Evolutionary conservation across 2,329 filamentous ascomycete species (phyloP).

Genomic region (Salinomyces thailandicus): DNA sequence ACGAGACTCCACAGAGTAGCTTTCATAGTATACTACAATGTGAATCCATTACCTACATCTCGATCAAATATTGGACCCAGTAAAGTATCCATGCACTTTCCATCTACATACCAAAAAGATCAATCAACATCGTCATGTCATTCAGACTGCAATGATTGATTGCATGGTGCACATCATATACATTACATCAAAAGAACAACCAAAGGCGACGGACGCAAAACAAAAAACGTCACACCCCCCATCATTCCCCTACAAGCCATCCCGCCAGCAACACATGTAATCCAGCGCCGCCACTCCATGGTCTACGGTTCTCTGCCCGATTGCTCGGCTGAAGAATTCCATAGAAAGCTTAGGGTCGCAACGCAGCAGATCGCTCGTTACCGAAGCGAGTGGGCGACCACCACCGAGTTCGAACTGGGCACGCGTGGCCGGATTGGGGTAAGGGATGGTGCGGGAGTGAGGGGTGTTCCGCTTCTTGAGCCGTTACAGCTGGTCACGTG

Average conservation of each 20-base stretch:
- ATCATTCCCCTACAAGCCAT: conserved; percentile 20
- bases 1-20: too few species aligned
- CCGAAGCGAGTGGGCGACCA: conserved; percentile 45
- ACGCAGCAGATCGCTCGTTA: conserved; percentile 45
- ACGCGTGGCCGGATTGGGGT: conserved; percentile 26
- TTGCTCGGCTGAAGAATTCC: conserved; percentile 48
- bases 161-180: too few species aligned
- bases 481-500: conserved; percentile 25
- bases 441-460: conserved; percentile 14
- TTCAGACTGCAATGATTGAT: too few species aligned
- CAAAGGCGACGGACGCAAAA: too few species aligned
- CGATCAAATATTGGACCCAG: neutral
- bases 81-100: too few species aligned
- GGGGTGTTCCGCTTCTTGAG: conserved; percentile 19
- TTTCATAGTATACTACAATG: too few species aligned
- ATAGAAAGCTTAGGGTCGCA: conserved; percentile 43
- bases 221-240: conserved; percentile 27
- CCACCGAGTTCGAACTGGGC: conserved; percentile 47
- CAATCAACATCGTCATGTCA: too few species aligned
- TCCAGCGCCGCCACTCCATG: conserved; percentile 46
- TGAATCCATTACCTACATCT: neutral
- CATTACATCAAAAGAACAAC: too few species aligned
- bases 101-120: too few species aligned
- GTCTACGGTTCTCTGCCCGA: conserved; percentile 47
- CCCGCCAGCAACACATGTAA: conserved; percentile 34